These are phyloP conservation scores for Fusarium graminum DNA, from an alignment of 2,329 filamentous ascomycete species.

Conservation along the genomic window DNA sequence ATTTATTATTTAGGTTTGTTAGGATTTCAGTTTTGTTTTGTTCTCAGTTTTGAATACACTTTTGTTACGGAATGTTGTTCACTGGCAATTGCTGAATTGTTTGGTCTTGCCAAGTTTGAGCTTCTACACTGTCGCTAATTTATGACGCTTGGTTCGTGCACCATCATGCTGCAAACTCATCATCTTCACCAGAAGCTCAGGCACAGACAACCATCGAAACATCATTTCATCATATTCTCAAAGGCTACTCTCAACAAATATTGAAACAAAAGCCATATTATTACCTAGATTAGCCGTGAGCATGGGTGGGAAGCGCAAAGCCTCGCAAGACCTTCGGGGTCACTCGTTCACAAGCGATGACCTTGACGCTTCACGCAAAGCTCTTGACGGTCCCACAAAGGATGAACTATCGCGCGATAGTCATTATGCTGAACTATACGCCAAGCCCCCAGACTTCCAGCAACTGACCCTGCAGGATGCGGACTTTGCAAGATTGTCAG, in stretches of 20 bases:
- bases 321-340: constrained; percentile 23
- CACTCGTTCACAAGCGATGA: constrained; percentile 2
- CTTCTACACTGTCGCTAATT: constrained; percentile 15
- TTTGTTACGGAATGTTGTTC: background rate
- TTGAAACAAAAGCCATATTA: background rate
- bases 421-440: constrained; percentile 58
- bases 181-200: constrained; percentile 1
- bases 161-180: constrained; percentile 9
- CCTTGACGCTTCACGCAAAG: background rate
- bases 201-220: constrained; percentile 10
- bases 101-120: background rate
- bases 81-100: background rate
- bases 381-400: constrained; percentile 11
- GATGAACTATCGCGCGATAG: constrained; percentile 40
- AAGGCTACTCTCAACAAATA: background rate
- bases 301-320: constrained; percentile 46
- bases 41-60: constrained; percentile 5
- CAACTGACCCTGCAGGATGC: constrained; percentile 57
- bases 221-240: background rate
- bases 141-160: constrained; percentile 13
- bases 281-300: background rate
- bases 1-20: constrained; percentile 26
- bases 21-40: constrained; percentile 14
- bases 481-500: constrained; percentile 59
- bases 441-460: constrained; percentile 59